Evolutionary conservation across 345 rosid species (phyloP), one percentile per base, ranked within the genome.

Genomic region (Balakata baccata): DNA sequence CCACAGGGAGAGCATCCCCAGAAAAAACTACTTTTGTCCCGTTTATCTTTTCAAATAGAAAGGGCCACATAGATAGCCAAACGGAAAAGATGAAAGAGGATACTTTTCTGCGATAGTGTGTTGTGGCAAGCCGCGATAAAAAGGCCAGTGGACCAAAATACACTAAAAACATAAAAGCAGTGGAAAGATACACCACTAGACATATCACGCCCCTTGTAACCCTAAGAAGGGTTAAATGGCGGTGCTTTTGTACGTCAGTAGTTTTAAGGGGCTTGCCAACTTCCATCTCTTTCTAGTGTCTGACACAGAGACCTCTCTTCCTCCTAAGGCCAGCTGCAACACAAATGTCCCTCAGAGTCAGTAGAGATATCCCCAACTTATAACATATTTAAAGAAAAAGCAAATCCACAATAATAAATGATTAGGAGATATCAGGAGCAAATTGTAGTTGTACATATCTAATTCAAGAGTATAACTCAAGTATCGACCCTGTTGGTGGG

Each of bases 31-130:
- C 86, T 23, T 81, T 82, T 3, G 97, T 92, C 75, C 91, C 77
- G 17, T 92, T 92, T 71, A 92, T 81, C 75, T 85, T 88, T 76
- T 92, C 95, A 69, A 92, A 92, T 3, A 92, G 82, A 69, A 90
- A 92, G 49, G 97, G 97, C 95, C 97, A 92, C 74, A 92, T 69
- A 75, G 95, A 83, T 68, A 92, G 64, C 95, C 97, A 92, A 64
- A 85, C 74, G 71, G 88, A 84, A 43, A 92, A 88, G 84, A 92
- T 70, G 18, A 87, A 82, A 43, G 92, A 81, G 4, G 87, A 72
- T 53, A 76, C 81, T 80, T 74, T 92, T 75, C 97, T 90, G 64
- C 85, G 78, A 53, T 82, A 83, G 52, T 77, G 92, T 53, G 85
- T 22, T 43, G 85, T 92, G 58, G 84, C 74, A 67, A 84, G 69